phyloP scores from a whole-genome alignment of 768 basidiomycete genomes.

The Boletellus ananiceps region DNA sequence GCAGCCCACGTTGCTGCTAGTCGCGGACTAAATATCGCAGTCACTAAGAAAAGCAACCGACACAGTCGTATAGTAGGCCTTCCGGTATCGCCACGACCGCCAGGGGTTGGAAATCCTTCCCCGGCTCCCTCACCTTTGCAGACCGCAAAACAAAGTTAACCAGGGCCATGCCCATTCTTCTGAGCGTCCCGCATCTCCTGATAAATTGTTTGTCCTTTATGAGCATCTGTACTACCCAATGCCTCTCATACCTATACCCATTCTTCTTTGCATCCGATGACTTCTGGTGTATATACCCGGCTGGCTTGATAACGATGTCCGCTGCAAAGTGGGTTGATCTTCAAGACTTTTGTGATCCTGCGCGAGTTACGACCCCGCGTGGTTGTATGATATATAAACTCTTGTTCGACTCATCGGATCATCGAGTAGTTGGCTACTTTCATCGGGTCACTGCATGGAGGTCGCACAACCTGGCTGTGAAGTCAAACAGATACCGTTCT shows the following conservation, averaged over 20 bases:
- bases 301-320: conserved; percentile 7
- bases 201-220: background rate
- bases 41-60: conserved; percentile 55
- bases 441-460: no score
- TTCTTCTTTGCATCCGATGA: conserved; percentile 5
- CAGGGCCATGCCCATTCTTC: background rate
- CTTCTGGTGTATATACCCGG: conserved; percentile 21
- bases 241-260: conserved; percentile 28
- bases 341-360: no score
- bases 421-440: no score
- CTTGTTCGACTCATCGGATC: no score
- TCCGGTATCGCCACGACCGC: conserved; percentile 42
- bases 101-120: conserved; percentile 10
- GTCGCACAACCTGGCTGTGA: background rate
- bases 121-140: conserved; percentile 17
- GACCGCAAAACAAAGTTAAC: conserved; percentile 25
- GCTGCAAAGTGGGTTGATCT: background rate
- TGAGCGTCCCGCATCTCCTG: background rate
- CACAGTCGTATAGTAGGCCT: conserved; percentile 63
- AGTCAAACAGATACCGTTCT: conserved; percentile 34
- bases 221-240: conserved; percentile 14
- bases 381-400: no score
- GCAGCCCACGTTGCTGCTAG: conserved; percentile 61
- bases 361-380: no score
- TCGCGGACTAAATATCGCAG: conserved; percentile 65